A percentile compares a stretch with the other conserved stretches of the same genome.
Conservation (phyloP, 1,284 basidiomycete genomes). For the Pascua sp. region DNA sequence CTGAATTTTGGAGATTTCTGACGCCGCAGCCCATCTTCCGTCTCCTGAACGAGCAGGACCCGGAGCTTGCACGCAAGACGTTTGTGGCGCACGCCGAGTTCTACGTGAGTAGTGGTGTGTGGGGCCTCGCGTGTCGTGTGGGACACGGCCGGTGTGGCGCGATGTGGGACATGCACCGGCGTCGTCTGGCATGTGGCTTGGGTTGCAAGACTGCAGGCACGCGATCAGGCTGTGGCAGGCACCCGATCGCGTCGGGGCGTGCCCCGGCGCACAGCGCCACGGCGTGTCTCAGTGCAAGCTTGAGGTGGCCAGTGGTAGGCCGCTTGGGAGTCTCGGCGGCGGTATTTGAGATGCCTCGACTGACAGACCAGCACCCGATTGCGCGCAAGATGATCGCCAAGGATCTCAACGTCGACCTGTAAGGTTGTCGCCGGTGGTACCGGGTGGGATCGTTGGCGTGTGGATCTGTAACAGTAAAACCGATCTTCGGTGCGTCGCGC, state of each 20-base stretch:
- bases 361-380: conserved; percentile 41
- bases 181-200: neutral
- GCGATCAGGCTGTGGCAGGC: no score
- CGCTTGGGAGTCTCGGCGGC: neutral
- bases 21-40: conserved; percentile 46
- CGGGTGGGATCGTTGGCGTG: neutral
- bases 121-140: neutral
- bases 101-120: conserved; percentile 40
- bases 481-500: no score
- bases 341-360: neutral
- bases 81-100: conserved; percentile 53
- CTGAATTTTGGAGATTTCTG: neutral
- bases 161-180: neutral
- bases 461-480: no score
- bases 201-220: no score
- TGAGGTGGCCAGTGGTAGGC: neutral
- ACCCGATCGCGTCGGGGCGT: neutral
- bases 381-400: conserved; percentile 50
- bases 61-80: conserved; percentile 52
- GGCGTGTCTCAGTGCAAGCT: neutral
- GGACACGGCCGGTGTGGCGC: no score
- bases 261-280: neutral
- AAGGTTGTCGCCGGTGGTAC: neutral
- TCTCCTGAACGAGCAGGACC: conserved; percentile 50
- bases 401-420: conserved; percentile 38